phyloP scores from a whole-genome alignment of 1,284 basidiomycete species.

The Puccinia sorghi region DNA sequence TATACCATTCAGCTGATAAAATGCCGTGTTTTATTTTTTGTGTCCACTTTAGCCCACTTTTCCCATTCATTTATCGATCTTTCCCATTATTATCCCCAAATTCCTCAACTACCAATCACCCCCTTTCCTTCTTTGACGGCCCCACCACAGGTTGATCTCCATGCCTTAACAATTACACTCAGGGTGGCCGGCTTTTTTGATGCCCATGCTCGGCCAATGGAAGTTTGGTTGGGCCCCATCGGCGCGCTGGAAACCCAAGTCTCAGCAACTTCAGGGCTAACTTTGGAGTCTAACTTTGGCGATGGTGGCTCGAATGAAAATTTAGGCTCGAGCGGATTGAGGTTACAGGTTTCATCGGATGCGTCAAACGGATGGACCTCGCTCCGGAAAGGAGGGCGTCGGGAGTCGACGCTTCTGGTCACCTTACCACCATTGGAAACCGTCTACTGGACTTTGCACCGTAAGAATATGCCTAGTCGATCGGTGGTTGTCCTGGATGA shows the following conservation, averaged over 20 bases:
- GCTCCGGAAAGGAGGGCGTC: constrained; percentile 2
- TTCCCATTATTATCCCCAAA: constrained; percentile 43
- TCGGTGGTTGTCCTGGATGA: constrained; percentile 44
- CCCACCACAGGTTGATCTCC: constrained; percentile 29
- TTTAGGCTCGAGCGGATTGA: not conserved
- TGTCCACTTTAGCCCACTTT: constrained; percentile 44
- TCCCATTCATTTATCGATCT: constrained; percentile 48
- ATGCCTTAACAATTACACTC: constrained; percentile 28
- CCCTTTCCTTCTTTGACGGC: constrained; percentile 36
- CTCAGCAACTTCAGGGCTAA: constrained; percentile 29
- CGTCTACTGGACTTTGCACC: constrained; percentile 49
- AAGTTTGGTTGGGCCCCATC: constrained; percentile 47
- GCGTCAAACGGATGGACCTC: constrained; percentile 1
- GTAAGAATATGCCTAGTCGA: constrained; percentile 23
- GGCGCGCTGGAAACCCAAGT: constrained; percentile 34
- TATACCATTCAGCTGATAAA: not conserved
- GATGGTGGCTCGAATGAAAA: constrained; percentile 22
- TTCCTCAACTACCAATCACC: constrained; percentile 34
- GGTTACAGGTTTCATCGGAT: constrained; percentile 33
- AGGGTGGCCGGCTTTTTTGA: constrained; percentile 39
- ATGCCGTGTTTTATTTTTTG: not conserved
- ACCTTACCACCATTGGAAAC: constrained; percentile 41
- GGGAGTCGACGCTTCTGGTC: constrained; percentile 37
- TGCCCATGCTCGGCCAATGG: constrained; percentile 28
- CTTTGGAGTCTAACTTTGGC: constrained; percentile 3